phyloP scores from a whole-genome alignment of 768 basidiomycete species.

The Galerina marginata region DNA sequence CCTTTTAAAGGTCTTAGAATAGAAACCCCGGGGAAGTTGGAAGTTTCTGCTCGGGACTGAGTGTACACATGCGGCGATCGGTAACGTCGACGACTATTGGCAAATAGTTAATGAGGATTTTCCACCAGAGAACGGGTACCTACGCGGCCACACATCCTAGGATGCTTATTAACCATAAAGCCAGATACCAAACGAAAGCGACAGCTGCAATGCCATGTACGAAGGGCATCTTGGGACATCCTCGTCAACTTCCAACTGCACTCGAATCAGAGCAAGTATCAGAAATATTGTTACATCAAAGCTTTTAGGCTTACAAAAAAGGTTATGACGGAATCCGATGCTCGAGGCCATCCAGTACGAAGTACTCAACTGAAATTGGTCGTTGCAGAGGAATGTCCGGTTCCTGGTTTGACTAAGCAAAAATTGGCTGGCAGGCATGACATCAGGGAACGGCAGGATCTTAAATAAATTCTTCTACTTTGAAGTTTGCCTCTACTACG shows the following conservation, averaged over 20 bases:
- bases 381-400: no score
- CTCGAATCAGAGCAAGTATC: not conserved
- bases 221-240: conserved; percentile 20
- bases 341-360: no score
- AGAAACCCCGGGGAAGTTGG: conserved; percentile 82
- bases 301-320: no score
- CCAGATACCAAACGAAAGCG: conserved; percentile 63
- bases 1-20: conserved; percentile 95
- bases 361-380: no score
- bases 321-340: no score
- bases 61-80: conserved; percentile 68
- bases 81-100: conserved; percentile 74
- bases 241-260: not conserved
- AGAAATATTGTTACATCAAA: not conserved
- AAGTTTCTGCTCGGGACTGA: conserved; percentile 49
- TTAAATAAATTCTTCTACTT: not conserved
- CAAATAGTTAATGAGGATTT: not conserved
- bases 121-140: not conserved
- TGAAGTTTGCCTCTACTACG: no score
- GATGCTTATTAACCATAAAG: conserved; percentile 68
- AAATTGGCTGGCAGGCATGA: not conserved
- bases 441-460: not conserved
- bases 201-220: conserved; percentile 35
- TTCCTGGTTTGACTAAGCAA: not conserved
- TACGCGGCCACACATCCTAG: conserved; percentile 76